A percentile compares a stretch with the other conserved stretches of the same genome.
phyloP scores from a whole-genome alignment of 2,329 filamentous ascomycete species.

The Fusarium xylarioides region DNA sequence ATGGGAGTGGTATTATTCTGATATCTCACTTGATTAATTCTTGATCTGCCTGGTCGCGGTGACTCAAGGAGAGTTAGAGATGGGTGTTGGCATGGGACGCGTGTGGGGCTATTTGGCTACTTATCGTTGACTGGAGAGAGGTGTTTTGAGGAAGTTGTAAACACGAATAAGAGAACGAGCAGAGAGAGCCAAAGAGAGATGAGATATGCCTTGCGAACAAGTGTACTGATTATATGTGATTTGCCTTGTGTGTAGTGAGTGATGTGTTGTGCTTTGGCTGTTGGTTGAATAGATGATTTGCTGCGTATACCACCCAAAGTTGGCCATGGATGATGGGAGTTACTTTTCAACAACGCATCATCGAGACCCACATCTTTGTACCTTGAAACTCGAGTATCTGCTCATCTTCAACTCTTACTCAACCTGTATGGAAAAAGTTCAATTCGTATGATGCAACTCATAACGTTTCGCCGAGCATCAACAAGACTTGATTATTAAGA shows the following conservation, averaged over 20 bases:
- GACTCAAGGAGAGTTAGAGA: constrained; percentile 18
- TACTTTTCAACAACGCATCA: background rate
- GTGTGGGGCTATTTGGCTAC: constrained; percentile 21
- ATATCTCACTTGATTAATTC: constrained; percentile 37
- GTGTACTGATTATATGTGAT: background rate
- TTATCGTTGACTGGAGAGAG: background rate
- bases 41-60: constrained; percentile 40
- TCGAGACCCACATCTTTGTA: background rate
- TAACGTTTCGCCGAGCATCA: background rate
- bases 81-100: constrained; percentile 5
- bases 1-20: constrained; percentile 16
- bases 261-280: constrained; percentile 4
- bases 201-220: constrained; percentile 13
- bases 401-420: background rate
- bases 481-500: constrained; percentile 27
- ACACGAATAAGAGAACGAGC: constrained; percentile 25
- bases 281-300: constrained; percentile 14
- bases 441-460: background rate
- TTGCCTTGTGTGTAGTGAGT: background rate
- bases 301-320: too few relatives aligned
- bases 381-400: background rate
- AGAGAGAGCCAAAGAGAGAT: constrained; percentile 10
- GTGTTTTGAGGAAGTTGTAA: background rate
- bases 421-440: background rate
- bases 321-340: too few relatives aligned